Evolutionary conservation across 257 asterid genomes (phyloP).

Genomic region (Petunia secreta): DNA sequence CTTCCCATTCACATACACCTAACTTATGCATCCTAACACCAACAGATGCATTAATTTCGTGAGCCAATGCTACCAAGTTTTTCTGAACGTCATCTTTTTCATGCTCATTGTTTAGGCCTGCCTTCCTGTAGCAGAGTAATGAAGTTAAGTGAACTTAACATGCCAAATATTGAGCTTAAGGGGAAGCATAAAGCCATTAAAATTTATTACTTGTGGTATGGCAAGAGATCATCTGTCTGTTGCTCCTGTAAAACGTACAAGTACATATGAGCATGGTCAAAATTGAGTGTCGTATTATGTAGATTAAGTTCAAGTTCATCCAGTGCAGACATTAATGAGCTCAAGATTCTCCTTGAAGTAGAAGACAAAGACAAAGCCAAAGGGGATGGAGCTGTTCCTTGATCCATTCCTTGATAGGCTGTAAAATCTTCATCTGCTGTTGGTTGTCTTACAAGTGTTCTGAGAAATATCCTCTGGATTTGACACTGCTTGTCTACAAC

Average conservation of each 20-base stretch:
- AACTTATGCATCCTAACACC: slow-evolving; percentile 94
- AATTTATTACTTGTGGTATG: slow-evolving; percentile 68
- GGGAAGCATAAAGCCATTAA: not conserved
- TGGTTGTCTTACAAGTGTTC: slow-evolving; percentile 97
- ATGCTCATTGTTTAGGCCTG: slow-evolving; percentile 48
- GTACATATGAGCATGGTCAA: slow-evolving; percentile 97
- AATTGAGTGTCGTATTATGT: slow-evolving; percentile 77
- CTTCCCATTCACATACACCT: slow-evolving; percentile 95
- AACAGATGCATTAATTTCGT: slow-evolving; percentile 69
- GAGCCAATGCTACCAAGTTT: slow-evolving; percentile 68
- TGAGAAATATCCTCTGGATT: slow-evolving; percentile 79
- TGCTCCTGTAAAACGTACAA: slow-evolving; percentile 85
- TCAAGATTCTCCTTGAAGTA: slow-evolving; percentile 91
- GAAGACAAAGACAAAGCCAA: slow-evolving; percentile 58
- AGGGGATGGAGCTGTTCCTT: slow-evolving; percentile 50
- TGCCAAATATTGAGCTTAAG: not conserved
- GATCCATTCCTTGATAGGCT: slow-evolving; percentile 60
- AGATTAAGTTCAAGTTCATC: slow-evolving; percentile 97
- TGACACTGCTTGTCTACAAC: slow-evolving; percentile 71
- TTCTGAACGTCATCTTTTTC: slow-evolving; percentile 74
- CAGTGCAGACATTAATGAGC: slow-evolving; percentile 87
- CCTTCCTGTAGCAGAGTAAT: slow-evolving; percentile 51
- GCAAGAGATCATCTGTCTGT: slow-evolving; percentile 79
- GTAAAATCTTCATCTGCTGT: slow-evolving; percentile 72
- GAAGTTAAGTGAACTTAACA: slow-evolving; percentile 13